Base-by-base conservation (phyloP, 176 grass and related monocot species). In the Aegilops tauschii region DNA sequence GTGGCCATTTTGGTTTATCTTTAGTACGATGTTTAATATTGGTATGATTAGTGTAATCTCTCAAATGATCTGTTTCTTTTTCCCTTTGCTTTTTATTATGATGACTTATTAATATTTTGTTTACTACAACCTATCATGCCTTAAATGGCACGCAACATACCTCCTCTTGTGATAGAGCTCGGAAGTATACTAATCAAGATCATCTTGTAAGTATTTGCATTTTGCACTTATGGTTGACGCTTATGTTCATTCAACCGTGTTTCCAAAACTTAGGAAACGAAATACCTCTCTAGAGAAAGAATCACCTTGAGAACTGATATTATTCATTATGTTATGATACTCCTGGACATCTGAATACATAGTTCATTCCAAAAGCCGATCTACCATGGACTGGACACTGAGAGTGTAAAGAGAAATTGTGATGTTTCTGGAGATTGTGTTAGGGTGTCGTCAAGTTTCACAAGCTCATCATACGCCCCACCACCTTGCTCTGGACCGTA, bases 1-100 rank as follows among this genome's bases (percentile, higher is more conserved):
- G 81, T 98, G 88, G 93, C 96, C 96, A 69, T 96, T 98, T 77
- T 90, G 87, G 86, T 25, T 94, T 78, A 64, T 92, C 49, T 89
- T 92, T 76, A 89, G 78, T 81, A 83, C 71, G 17, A 7, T 90
- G n/a, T 47, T 92, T 87, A 90, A 80, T 89, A 83, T 92, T 49
- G 92, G 93, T 98, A 94, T 49, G 86, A 64, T 92, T 75, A 31
- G 25, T 73, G 11, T 62, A 79, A 75, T 27, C 52, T 86, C 76
- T 65, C 39, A 3, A 18, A 35, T 31, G 20, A 34, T 77, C 4
- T 87, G 16, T 83, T 88, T 73, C 11, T 16, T 73, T 73, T 52
- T 34, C 32, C 12, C 7, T 73, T 30, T 76, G 49, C 31, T 83
- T 82, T 86, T 79, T 36, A 32, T 78, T 83, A 42, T 87, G 81